Conservation (phyloP, 2,329 filamentous ascomycete species). For the Acrocalymma vagum region DNA sequence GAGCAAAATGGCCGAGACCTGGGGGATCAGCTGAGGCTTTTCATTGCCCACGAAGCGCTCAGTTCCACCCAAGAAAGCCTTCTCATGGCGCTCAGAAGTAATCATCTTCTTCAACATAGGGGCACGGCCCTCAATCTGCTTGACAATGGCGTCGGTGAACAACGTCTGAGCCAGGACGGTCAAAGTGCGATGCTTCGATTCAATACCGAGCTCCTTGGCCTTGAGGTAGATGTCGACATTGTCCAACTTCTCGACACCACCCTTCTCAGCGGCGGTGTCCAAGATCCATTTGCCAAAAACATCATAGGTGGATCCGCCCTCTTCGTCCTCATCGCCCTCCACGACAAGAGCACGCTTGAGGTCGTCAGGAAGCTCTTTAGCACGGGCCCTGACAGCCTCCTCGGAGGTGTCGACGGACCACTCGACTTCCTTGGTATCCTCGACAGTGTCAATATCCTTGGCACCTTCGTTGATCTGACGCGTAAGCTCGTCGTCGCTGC, state of each 20-base stretch:
- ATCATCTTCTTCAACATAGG: constrained; percentile 91
- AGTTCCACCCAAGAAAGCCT: constrained; percentile 91
- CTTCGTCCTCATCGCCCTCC: constrained; percentile 82
- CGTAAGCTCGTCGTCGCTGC: constrained; percentile 91
- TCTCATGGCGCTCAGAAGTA: constrained; percentile 92
- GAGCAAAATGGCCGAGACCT: constrained; percentile 87
- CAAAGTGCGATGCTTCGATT: constrained; percentile 91
- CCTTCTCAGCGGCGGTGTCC: constrained; percentile 73
- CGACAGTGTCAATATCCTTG: constrained; percentile 74
- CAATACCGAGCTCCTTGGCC: constrained; percentile 94
- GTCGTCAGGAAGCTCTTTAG: constrained; percentile 90
- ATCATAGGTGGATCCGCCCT: constrained; percentile 85
- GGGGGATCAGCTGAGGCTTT: constrained; percentile 77
- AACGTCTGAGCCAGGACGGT: constrained; percentile 92
- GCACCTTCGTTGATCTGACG: constrained; percentile 75
- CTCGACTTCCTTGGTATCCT: constrained; percentile 81
- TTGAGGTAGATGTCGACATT: constrained; percentile 95
- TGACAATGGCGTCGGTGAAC: constrained; percentile 88
- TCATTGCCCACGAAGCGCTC: constrained; percentile 91
- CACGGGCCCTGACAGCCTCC: constrained; percentile 92
- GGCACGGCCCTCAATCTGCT: constrained; percentile 85
- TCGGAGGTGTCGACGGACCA: constrained; percentile 98
- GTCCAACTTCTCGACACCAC: constrained; percentile 79
- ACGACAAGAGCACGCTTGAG: constrained; percentile 92
- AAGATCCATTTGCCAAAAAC: constrained; percentile 93